These are phyloP conservation scores for Aspergillus viridinutans DNA, from an alignment of 2,329 filamentous ascomycete genomes.

Conservation along the genomic window DNA sequence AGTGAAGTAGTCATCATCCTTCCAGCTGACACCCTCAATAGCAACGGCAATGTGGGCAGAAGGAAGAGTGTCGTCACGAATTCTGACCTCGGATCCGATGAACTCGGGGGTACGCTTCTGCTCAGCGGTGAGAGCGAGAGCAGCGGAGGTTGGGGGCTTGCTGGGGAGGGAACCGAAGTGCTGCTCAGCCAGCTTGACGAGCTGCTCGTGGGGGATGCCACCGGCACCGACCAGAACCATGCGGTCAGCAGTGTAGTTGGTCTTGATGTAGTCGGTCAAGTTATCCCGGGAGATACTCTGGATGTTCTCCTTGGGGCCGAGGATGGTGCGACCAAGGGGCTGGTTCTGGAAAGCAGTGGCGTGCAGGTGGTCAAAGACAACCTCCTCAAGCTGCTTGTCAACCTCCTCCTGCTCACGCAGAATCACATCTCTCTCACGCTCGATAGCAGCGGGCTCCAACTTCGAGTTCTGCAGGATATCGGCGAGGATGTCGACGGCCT, in stretches of 20 bases:
- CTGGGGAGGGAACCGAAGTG: constrained; percentile 79
- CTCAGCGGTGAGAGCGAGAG: constrained; percentile 66
- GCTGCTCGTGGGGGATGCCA: constrained; percentile 86
- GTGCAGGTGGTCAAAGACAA: constrained; percentile 98
- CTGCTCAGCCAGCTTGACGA: constrained; percentile 95
- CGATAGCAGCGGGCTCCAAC: constrained; percentile 86
- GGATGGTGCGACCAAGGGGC: constrained; percentile 93
- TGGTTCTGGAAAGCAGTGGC: constrained; percentile 97
- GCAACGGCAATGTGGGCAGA: constrained; percentile 98
- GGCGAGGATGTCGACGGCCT: constrained; percentile 95
- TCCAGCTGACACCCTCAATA: constrained; percentile 99
- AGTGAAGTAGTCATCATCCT: constrained; percentile 98
- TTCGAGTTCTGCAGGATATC: constrained; percentile 99
- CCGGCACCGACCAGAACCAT: constrained; percentile 98
- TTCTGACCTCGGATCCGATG: constrained; percentile 89
- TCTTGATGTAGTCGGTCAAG: constrained; percentile 94
- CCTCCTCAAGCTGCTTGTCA: constrained; percentile 99
- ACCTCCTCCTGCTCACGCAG: constrained; percentile 98
- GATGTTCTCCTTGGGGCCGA: constrained; percentile 98
- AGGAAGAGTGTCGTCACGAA: constrained; percentile 92
- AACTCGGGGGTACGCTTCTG: constrained; percentile 89
- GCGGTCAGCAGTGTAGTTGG: constrained; percentile 98
- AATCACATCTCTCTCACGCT: constrained; percentile 98
- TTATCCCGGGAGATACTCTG: constrained; percentile 89
- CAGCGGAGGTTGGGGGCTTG: constrained; percentile 68